phyloP scores from a whole-genome alignment of 2,329 filamentous ascomycete species.

The Pestalotiopsis sp. region DNA sequence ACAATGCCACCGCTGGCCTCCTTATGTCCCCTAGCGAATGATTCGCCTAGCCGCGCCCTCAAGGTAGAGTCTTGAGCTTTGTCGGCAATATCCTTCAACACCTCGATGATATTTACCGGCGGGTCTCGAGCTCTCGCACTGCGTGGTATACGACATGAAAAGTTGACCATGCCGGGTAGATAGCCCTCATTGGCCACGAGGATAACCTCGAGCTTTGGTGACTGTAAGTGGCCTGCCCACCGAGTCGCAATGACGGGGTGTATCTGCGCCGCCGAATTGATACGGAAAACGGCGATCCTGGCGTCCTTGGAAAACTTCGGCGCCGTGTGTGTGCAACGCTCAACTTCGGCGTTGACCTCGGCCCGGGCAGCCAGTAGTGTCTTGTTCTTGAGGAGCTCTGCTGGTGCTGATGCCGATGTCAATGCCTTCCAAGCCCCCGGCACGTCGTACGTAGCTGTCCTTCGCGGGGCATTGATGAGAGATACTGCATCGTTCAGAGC shows the following conservation, averaged over 20 bases:
- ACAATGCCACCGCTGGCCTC: constrained; percentile 71
- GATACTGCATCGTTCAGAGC: constrained; percentile 64
- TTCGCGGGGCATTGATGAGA: constrained; percentile 66
- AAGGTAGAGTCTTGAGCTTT: constrained; percentile 39
- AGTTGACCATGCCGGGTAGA: constrained; percentile 64
- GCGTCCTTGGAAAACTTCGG: constrained; percentile 67
- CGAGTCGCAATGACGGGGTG: constrained; percentile 70
- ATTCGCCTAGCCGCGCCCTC: constrained; percentile 57
- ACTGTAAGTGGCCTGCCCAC: constrained; percentile 65
- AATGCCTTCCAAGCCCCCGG: constrained; percentile 63
- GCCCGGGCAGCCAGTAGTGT: constrained; percentile 55
- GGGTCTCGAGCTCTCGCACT: constrained; percentile 55
- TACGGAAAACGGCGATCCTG: constrained; percentile 64
- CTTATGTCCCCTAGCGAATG: constrained; percentile 68
- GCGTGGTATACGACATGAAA: constrained; percentile 65
- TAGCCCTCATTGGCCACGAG: constrained; percentile 71
- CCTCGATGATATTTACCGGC: constrained; percentile 66
- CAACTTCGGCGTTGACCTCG: constrained; percentile 64
- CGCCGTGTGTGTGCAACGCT: constrained; percentile 61
- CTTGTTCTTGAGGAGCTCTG: constrained; percentile 50
- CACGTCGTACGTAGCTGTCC: constrained; percentile 64
- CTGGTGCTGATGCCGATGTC: constrained; percentile 50
- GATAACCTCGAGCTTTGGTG: constrained; percentile 62
- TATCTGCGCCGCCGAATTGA: constrained; percentile 62
- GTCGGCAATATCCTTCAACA: constrained; percentile 54